phyloP scores from a whole-genome alignment of 352 stramenopile species.

The Phytophthora idaei region DNA sequence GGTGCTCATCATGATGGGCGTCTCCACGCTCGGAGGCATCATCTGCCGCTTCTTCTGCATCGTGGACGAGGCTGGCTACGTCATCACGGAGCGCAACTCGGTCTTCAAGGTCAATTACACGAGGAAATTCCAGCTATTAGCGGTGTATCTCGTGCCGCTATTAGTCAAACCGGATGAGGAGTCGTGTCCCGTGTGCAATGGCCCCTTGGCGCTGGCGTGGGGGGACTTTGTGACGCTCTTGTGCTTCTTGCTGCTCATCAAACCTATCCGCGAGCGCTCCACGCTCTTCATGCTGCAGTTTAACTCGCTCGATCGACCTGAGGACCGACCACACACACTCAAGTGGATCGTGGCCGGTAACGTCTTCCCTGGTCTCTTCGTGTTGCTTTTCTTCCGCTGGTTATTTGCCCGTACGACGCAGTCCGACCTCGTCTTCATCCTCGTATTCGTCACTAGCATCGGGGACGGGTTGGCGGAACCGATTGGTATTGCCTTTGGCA shows the following conservation, averaged over 20 bases:
- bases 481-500: slow-evolving; percentile 78
- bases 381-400: slow-evolving; percentile 89
- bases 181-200: slow-evolving; percentile 46
- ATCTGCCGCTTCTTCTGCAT: slow-evolving; percentile 85
- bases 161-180: slow-evolving; percentile 69
- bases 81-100: slow-evolving; percentile 83
- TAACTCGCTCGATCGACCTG: slow-evolving; percentile 84
- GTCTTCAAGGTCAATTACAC: slow-evolving; percentile 91
- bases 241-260: slow-evolving; percentile 84
- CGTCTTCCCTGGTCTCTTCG: slow-evolving; percentile 79
- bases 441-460: slow-evolving; percentile 85
- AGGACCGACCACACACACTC: slow-evolving; percentile 79
- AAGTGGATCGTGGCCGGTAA: slow-evolving; percentile 87
- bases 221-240: slow-evolving; percentile 85
- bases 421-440: slow-evolving; percentile 77
- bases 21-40: slow-evolving; percentile 78
- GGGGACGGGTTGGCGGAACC: slow-evolving; percentile 81
- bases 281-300: slow-evolving; percentile 91
- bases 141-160: slow-evolving; percentile 81
- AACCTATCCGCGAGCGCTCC: slow-evolving; percentile 77
- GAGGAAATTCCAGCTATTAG: slow-evolving; percentile 79
- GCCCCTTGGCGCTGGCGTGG: slow-evolving; percentile 73
- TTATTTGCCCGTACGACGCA: slow-evolving; percentile 81
- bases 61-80: slow-evolving; percentile 83
- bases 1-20: slow-evolving; percentile 80